Conservation (phyloP, 2,329 filamentous ascomycete species). For the Aspergillus sclerotialis region DNA sequence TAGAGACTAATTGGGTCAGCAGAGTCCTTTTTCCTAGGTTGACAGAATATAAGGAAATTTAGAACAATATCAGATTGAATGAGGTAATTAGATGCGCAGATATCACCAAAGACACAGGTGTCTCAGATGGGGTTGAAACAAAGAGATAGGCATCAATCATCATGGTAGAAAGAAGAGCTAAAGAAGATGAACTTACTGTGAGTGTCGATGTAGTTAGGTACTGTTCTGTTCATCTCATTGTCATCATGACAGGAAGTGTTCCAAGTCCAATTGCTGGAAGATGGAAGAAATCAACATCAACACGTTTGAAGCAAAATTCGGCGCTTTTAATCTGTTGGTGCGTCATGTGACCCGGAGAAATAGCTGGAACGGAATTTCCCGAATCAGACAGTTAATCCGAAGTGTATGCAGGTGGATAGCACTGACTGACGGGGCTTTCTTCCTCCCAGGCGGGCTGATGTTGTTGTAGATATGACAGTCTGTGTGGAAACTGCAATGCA, state of each 20-base stretch:
- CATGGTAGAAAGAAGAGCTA: conserved; percentile 10
- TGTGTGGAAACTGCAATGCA: too few relatives aligned
- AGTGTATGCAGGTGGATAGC: neutral
- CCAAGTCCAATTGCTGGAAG: neutral
- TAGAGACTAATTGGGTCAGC: too few relatives aligned
- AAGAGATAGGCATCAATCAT: conserved; percentile 30
- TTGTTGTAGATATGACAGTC: neutral
- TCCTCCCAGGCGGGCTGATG: neutral
- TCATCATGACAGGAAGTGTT: too few relatives aligned
- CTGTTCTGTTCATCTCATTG: conserved; percentile 1
- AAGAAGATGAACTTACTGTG: conserved; percentile 6
- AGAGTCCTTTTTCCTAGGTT: too few relatives aligned
- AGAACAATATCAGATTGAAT: too few relatives aligned
- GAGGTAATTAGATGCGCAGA: too few relatives aligned
- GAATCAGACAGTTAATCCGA: conserved; percentile 11
- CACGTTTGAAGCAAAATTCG: conserved; percentile 4
- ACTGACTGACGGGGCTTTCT: neutral
- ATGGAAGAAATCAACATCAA: neutral
- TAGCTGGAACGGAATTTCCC: too few relatives aligned
- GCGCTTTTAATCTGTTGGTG: too few relatives aligned
- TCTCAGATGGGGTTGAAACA: conserved; percentile 36
- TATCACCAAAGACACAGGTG: conserved; percentile 21
- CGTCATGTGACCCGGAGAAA: conserved; percentile 18
- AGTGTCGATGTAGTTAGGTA: neutral
- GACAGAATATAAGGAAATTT: too few relatives aligned